These are phyloP conservation scores for Rhodotorula taiwanensis DNA, from an alignment of 768 basidiomycete species.

Conservation along the genomic window DNA sequence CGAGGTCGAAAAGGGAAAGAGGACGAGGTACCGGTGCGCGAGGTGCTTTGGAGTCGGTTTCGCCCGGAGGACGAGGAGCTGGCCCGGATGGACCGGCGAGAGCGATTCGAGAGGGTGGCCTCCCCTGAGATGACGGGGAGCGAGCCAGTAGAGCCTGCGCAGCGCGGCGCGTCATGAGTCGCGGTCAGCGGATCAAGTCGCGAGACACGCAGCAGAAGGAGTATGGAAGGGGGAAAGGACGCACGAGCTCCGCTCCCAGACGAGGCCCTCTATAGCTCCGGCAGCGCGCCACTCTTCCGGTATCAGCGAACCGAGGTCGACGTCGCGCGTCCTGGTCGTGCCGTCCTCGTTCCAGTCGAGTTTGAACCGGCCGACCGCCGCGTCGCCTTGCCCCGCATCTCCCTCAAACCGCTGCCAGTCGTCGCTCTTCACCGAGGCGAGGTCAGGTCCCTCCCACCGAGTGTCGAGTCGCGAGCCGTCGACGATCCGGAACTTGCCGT, in stretches of 20 bases:
- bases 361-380: neutral
- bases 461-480: too few relatives aligned
- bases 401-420: neutral
- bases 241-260: conserved; percentile 25
- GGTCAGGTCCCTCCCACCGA: neutral
- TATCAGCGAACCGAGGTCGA: neutral
- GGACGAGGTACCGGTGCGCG: neutral
- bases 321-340: neutral
- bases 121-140: conserved; percentile 1
- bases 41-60: neutral
- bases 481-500: conserved; percentile 10
- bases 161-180: too few relatives aligned
- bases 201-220: neutral
- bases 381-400: neutral
- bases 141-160: conserved; percentile 27
- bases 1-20: conserved; percentile 18
- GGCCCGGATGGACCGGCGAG: neutral
- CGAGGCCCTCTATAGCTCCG: conserved; percentile 6
- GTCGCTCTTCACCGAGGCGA: neutral
- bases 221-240: neutral
- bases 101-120: neutral
- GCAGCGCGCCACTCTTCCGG: neutral
- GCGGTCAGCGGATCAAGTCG: too few relatives aligned
- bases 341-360: neutral
- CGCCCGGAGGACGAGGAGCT: conserved; percentile 19